These are phyloP conservation scores for Pleurozium schreberi DNA, from an alignment of 225 moss, liverwort and hornwort species.

Conservation along the genomic window DNA sequence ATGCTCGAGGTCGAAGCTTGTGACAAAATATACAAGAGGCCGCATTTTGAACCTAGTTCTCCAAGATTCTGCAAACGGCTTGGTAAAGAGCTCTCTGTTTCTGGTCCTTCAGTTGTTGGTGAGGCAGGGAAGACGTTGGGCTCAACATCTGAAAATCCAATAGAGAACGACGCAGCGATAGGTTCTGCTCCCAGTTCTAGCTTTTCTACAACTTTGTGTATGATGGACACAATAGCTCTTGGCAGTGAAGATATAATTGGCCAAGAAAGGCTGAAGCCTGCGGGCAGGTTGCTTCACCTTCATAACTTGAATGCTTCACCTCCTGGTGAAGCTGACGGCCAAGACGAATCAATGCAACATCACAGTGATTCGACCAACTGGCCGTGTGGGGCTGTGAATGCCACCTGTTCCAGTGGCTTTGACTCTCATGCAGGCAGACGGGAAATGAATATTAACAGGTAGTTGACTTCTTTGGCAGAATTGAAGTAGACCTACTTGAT, in stretches of 20 bases:
- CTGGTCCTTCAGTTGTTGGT: not conserved
- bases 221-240: slow-evolving; percentile 70
- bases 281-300: slow-evolving; percentile 6
- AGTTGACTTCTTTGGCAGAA: not conserved
- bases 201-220: slow-evolving; percentile 42
- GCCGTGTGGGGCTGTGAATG: slow-evolving; percentile 34
- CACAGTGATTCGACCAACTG: slow-evolving; percentile 43
- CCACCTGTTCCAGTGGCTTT: slow-evolving; percentile 66
- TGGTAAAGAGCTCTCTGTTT: slow-evolving; percentile 57
- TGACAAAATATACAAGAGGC: slow-evolving; percentile 36
- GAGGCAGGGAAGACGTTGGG: slow-evolving; percentile 22
- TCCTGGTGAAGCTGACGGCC: slow-evolving; percentile 46
- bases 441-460: slow-evolving; percentile 66
- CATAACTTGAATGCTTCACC: slow-evolving; percentile 31
- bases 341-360: slow-evolving; percentile 52
- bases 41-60: slow-evolving; percentile 37
- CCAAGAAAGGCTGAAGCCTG: slow-evolving; percentile 21
- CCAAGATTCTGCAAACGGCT: slow-evolving; percentile 58
- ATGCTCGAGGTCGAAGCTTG: slow-evolving; percentile 7
- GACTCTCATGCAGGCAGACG: slow-evolving; percentile 61
- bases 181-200: slow-evolving; percentile 51
- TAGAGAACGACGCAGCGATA: slow-evolving; percentile 20
- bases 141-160: slow-evolving; percentile 48
- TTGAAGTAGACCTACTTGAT: not conserved
- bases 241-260: slow-evolving; percentile 31